Conservation (phyloP, 352 stramenopile species). For the Pythium apleroticum region DNA sequence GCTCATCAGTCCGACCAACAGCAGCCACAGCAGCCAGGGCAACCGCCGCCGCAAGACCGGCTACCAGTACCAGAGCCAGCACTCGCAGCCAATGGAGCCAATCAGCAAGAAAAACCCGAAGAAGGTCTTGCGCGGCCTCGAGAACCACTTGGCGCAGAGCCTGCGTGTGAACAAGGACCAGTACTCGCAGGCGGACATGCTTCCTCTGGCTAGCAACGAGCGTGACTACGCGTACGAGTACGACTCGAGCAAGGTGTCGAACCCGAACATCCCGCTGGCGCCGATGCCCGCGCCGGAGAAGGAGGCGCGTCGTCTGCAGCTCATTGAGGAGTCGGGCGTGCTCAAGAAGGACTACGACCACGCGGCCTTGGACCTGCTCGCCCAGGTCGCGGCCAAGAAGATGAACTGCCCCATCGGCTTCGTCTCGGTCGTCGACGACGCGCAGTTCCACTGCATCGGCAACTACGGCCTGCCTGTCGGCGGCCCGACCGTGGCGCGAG, state of each 20-base stretch:
- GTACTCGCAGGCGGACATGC: conserved; percentile 17
- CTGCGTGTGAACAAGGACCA: conserved; percentile 35
- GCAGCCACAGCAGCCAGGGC: neutral
- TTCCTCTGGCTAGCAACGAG: conserved; percentile 31
- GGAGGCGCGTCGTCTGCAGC: conserved; percentile 41
- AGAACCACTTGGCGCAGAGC: conserved; percentile 41
- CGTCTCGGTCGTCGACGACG: conserved; percentile 55
- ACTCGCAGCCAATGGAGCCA: neutral
- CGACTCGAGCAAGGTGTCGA: conserved; percentile 33
- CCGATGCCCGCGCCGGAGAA: conserved; percentile 40
- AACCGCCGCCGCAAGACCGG: neutral
- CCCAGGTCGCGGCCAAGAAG: conserved; percentile 48
- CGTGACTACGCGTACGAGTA: conserved; percentile 58
- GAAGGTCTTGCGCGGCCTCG: conserved; percentile 36
- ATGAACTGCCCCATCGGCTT: conserved; percentile 60
- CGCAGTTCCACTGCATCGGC: conserved; percentile 49
- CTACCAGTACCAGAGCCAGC: conserved; percentile 1
- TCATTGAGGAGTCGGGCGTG: conserved; percentile 48
- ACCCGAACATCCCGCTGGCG: conserved; percentile 44
- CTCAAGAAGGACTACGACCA: conserved; percentile 44
- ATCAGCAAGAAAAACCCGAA: conserved; percentile 32
- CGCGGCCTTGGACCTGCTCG: conserved; percentile 51
- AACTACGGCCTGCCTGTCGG: conserved; percentile 41
- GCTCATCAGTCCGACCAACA: conserved; percentile 33
- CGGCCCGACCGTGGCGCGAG: conserved; percentile 33